A percentile compares a stretch with the other conserved stretches of the same genome.
These are phyloP conservation scores for Colletotrichum euphorbiae DNA, from an alignment of 2,329 filamentous ascomycete genomes.

Conservation along the genomic window DNA sequence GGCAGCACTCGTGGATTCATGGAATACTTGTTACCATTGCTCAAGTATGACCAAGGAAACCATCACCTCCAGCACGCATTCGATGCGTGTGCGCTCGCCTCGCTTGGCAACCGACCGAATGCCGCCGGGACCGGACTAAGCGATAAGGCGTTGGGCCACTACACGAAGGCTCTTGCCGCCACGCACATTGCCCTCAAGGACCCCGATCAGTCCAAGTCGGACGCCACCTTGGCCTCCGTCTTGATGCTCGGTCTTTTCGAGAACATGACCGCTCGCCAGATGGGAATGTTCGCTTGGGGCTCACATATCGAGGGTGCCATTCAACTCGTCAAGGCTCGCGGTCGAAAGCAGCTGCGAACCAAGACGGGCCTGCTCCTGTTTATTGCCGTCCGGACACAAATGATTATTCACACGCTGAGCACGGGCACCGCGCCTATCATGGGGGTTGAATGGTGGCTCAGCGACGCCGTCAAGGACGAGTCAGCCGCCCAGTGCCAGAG, in stretches of 20 bases:
- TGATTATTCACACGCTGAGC: constrained; percentile 69
- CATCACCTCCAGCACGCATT: constrained; percentile 68
- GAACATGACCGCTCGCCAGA: constrained; percentile 49
- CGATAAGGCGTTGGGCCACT: constrained; percentile 61
- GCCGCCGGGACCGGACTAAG: constrained; percentile 48
- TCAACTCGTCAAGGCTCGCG: constrained; percentile 68
- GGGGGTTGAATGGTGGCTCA: constrained; percentile 71
- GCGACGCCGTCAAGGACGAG: constrained; percentile 62
- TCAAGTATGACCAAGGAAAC: constrained; percentile 57
- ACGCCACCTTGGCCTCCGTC: constrained; percentile 69
- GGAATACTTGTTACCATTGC: constrained; percentile 68
- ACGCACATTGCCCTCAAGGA: constrained; percentile 66
- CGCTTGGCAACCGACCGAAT: constrained; percentile 63
- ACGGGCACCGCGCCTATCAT: constrained; percentile 64
- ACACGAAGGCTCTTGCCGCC: constrained; percentile 64
- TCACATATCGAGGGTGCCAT: constrained; percentile 75
- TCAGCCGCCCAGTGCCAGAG: constrained; percentile 61
- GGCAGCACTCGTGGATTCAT: constrained; percentile 66
- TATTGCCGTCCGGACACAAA: constrained; percentile 69
- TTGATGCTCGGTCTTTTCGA: constrained; percentile 71
- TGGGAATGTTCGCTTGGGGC: constrained; percentile 62
- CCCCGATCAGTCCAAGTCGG: constrained; percentile 60
- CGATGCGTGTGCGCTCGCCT: constrained; percentile 68
- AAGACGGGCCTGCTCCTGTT: constrained; percentile 67
- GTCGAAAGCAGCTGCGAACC: constrained; percentile 65